Conservation (phyloP, 2,329 filamentous ascomycete species). For the Monilinia fructigena region DNA sequence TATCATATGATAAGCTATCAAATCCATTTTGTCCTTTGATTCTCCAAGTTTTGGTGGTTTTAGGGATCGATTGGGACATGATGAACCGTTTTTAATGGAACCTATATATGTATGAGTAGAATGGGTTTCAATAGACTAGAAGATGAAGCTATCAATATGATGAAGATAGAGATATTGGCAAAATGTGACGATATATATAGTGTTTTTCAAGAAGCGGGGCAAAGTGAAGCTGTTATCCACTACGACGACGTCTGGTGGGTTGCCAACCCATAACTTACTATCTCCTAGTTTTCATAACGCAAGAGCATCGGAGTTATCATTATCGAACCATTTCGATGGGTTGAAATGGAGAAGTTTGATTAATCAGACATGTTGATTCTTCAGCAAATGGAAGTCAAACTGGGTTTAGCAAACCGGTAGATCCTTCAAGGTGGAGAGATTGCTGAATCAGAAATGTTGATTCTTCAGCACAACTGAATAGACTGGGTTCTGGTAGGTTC, state of each 20-base stretch:
- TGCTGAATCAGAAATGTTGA: neutral
- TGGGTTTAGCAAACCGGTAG: too few species aligned
- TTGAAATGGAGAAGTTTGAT: neutral
- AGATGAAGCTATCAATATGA: neutral
- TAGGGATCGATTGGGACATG: slow-evolving; percentile 35
- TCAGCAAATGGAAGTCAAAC: neutral
- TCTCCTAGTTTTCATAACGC: slow-evolving; percentile 11
- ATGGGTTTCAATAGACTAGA: neutral
- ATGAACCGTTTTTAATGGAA: neutral
- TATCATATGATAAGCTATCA: slow-evolving; percentile 47
- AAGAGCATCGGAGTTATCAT: slow-evolving; percentile 7
- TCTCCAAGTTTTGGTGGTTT: slow-evolving; percentile 46
- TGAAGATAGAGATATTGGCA: neutral
- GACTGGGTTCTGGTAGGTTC: neutral
- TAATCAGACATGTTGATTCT: neutral
- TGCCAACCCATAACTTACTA: slow-evolving; percentile 8
- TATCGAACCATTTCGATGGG: neutral
- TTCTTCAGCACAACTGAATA: neutral
- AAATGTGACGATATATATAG: neutral
- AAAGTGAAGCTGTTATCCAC: neutral
- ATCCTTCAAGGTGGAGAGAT: slow-evolving; percentile 2
- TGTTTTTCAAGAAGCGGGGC: neutral
- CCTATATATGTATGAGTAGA: neutral
- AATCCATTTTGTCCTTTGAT: slow-evolving; percentile 51
- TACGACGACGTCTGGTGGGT: neutral